These are phyloP conservation scores for Neospora caninum DNA, from an alignment of 169 alveolate genomes.

Conservation along the genomic window DNA sequence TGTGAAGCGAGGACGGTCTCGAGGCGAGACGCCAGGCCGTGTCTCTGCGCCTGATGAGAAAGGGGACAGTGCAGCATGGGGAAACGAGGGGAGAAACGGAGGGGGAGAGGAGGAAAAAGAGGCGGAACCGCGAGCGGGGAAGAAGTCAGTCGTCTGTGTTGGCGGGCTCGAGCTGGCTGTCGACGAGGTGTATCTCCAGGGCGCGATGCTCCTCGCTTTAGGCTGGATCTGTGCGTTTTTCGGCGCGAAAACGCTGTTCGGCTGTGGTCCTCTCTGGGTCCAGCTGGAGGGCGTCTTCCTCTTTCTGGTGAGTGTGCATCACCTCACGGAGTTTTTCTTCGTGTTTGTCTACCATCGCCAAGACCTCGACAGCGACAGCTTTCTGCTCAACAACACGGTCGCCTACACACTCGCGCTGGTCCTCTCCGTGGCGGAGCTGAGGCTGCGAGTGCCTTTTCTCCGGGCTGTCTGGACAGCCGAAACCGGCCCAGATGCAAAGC, in stretches of 20 bases:
- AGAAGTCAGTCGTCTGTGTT: background rate
- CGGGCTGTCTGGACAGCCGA: slow-evolving; percentile 44
- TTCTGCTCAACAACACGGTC: slow-evolving; percentile 59
- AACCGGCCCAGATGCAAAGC: background rate
- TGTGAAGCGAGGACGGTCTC: no score
- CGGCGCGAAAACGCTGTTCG: slow-evolving; percentile 18
- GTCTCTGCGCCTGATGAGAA: no score
- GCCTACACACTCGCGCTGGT: slow-evolving; percentile 57
- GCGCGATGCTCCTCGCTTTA: background rate
- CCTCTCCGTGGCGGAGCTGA: slow-evolving; percentile 63
- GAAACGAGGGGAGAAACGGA: background rate
- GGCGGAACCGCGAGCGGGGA: background rate
- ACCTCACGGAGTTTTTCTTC: slow-evolving; percentile 49
- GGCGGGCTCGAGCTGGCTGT: background rate
- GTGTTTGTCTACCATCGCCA: slow-evolving; percentile 41
- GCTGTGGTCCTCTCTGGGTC: slow-evolving; percentile 30
- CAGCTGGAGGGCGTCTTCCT: slow-evolving; percentile 53
- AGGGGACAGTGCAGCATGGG: background rate
- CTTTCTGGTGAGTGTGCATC: slow-evolving; percentile 54
- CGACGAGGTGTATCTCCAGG: background rate
- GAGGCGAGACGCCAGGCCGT: no score
- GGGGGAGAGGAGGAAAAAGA: background rate
- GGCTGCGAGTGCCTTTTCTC: slow-evolving; percentile 45
- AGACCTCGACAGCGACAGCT: slow-evolving; percentile 35
- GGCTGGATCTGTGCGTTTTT: background rate